phyloP scores from a whole-genome alignment of 768 basidiomycete genomes.

The Lactarius hatsudake region DNA sequence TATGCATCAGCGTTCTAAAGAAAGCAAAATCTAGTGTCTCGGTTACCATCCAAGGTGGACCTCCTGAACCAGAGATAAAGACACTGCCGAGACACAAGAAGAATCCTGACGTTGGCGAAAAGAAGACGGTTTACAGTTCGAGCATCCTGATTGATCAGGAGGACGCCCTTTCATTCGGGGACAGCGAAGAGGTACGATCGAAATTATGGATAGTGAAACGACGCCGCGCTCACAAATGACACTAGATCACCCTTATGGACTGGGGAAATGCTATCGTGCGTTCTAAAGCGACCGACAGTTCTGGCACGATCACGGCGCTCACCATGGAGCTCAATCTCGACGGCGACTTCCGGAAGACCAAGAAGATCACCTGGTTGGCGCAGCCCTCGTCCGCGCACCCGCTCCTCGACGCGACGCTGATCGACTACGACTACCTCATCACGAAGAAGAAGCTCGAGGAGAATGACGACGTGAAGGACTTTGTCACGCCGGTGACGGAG shows the following conservation, averaged over 20 bases:
- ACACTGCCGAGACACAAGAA: constrained; percentile 91
- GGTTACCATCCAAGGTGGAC: constrained; percentile 75
- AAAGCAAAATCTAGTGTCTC: constrained; percentile 58
- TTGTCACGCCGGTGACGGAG: constrained; percentile 85
- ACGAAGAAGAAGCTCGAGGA: constrained; percentile 99
- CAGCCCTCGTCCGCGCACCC: constrained; percentile 48
- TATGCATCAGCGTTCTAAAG: constrained; percentile 12
- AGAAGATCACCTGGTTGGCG: constrained; percentile 97
- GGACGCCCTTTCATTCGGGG: constrained; percentile 85
- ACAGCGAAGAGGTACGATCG: constrained; percentile 81
- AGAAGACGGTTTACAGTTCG: constrained; percentile 81
- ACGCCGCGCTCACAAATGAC: not conserved
- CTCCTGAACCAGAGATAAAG: constrained; percentile 58
- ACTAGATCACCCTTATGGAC: constrained; percentile 94
- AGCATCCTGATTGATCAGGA: constrained; percentile 86
- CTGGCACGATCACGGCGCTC: constrained; percentile 60
- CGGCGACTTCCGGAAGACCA: constrained; percentile 99
- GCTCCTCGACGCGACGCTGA: constrained; percentile 64
- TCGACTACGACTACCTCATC: constrained; percentile 98
- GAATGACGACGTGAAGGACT: constrained; percentile 77
- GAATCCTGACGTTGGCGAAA: constrained; percentile 88
- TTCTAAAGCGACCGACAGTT: constrained; percentile 57
- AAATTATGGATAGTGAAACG: not conserved
- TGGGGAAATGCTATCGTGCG: constrained; percentile 98
- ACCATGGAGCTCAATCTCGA: constrained; percentile 85